Conservation (phyloP, 306 rosid genomes). For the Sesbania bispinosa region DNA sequence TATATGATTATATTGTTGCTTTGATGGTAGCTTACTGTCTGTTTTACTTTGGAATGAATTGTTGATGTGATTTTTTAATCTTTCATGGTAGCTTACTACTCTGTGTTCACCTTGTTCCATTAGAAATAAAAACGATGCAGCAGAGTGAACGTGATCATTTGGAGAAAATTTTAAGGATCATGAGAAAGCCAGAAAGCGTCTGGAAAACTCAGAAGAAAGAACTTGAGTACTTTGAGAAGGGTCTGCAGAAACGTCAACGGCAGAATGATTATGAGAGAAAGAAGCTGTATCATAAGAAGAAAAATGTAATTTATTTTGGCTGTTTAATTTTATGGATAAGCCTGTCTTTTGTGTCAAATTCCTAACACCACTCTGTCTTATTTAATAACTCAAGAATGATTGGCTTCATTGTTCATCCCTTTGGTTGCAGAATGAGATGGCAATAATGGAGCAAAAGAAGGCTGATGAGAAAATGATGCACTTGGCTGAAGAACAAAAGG, state of each 20-base stretch:
- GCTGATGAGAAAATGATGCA: conserved; percentile 57
- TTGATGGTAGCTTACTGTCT: not conserved
- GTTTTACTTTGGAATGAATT: not conserved
- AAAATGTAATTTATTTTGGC: conserved; percentile 45
- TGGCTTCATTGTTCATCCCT: not conserved
- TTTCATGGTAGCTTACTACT: conserved; percentile 14
- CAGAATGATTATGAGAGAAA: conserved; percentile 50
- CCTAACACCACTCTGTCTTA: not conserved
- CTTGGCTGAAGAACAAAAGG: conserved; percentile 69
- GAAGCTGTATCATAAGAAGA: conserved; percentile 41
- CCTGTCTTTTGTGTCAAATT: conserved; percentile 1
- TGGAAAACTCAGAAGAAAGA: conserved; percentile 38
- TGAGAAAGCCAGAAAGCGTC: conserved; percentile 35
- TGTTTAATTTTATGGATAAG: not conserved
- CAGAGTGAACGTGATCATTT: conserved; percentile 24
- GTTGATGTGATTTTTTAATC: conserved; percentile 2
- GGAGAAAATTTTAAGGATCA: conserved; percentile 43
- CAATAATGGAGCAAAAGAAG: conserved; percentile 60
- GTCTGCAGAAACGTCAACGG: conserved; percentile 42
- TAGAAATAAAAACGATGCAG: conserved; percentile 52
- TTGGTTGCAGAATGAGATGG: conserved; percentile 57
- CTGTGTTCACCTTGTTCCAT: conserved; percentile 14
- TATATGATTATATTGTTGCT: not conserved
- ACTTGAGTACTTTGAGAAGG: conserved; percentile 48
- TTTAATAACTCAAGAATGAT: conserved; percentile 1